These are phyloP conservation scores for Fomes fomentarius DNA, from an alignment of 1,284 basidiomycete species.

Conservation along the genomic window DNA sequence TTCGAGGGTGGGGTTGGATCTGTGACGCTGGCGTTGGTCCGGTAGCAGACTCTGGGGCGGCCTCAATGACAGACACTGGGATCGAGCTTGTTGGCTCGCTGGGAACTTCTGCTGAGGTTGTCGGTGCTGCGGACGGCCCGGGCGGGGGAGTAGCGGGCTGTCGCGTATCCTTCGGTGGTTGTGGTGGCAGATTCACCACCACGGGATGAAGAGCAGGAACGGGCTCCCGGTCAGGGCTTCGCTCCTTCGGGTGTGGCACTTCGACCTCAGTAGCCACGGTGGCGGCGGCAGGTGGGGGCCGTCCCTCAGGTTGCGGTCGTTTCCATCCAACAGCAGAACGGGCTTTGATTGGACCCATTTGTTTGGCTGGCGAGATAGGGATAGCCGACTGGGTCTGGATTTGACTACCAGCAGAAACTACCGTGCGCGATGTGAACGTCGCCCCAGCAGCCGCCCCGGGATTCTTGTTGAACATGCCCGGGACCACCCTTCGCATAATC, in stretches of 20 bases:
- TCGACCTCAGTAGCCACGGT: background rate
- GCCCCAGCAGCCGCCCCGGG: slow-evolving; percentile 12
- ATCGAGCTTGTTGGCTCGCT: background rate
- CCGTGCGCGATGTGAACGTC: background rate
- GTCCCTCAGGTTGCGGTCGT: slow-evolving; percentile 17
- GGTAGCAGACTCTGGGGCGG: background rate
- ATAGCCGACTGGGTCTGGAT: background rate
- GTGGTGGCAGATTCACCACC: background rate
- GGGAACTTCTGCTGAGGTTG: background rate
- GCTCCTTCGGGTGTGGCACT: background rate
- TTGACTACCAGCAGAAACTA: background rate
- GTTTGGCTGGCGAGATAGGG: slow-evolving; percentile 15
- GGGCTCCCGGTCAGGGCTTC: background rate
- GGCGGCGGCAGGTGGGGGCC: background rate
- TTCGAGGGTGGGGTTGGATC: too few relatives aligned
- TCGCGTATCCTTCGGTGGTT: background rate
- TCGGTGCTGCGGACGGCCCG: background rate
- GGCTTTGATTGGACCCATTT: slow-evolving; percentile 23
- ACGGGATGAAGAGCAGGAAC: background rate
- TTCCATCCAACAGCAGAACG: slow-evolving; percentile 28
- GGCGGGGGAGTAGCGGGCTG: background rate
- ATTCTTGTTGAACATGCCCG: slow-evolving; percentile 27
- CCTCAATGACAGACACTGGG: background rate
- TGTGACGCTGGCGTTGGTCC: background rate
- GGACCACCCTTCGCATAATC: slow-evolving; percentile 30